phyloP scores from a whole-genome alignment of 2,329 filamentous ascomycete genomes.

The Xylaria sp. region DNA sequence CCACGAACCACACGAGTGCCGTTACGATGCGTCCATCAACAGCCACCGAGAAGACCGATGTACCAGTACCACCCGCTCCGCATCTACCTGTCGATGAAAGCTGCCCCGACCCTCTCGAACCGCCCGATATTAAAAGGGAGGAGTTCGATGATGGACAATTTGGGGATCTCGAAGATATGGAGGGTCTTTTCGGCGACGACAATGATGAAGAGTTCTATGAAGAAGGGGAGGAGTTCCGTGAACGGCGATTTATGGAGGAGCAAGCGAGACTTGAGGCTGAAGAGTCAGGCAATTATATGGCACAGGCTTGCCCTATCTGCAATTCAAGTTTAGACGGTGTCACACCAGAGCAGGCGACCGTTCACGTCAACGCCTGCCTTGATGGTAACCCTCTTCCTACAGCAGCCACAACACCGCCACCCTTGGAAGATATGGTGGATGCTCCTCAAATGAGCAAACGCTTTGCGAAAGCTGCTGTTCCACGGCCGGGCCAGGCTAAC shows the following conservation, averaged over 20 bases:
- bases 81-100: conserved; percentile 45
- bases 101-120: conserved; percentile 41
- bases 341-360: conserved; percentile 73
- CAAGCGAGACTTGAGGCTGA: conserved; percentile 74
- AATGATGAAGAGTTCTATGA: conserved; percentile 54
- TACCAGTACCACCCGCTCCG: conserved; percentile 34
- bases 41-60: conserved; percentile 23
- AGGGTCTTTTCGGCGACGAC: conserved; percentile 65
- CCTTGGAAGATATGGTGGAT: conserved; percentile 49
- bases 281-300: conserved; percentile 58
- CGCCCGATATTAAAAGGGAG: conserved; percentile 39
- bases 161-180: conserved; percentile 58
- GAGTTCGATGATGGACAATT: conserved; percentile 49
- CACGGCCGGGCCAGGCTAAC: conserved; percentile 82
- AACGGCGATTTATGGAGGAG: conserved; percentile 78
- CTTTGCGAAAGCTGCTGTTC: conserved; percentile 74
- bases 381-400: conserved; percentile 80
- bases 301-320: conserved; percentile 80
- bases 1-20: conserved; percentile 22
- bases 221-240: conserved; percentile 72
- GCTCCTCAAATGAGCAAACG: conserved; percentile 62
- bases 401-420: conserved; percentile 47
- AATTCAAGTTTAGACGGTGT: conserved; percentile 69
- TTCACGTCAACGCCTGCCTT: conserved; percentile 93
- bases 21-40: conserved; percentile 9